Conservation (phyloP, 2,329 filamentous ascomycete genomes). For the Chaetomiaceae sp. region DNA sequence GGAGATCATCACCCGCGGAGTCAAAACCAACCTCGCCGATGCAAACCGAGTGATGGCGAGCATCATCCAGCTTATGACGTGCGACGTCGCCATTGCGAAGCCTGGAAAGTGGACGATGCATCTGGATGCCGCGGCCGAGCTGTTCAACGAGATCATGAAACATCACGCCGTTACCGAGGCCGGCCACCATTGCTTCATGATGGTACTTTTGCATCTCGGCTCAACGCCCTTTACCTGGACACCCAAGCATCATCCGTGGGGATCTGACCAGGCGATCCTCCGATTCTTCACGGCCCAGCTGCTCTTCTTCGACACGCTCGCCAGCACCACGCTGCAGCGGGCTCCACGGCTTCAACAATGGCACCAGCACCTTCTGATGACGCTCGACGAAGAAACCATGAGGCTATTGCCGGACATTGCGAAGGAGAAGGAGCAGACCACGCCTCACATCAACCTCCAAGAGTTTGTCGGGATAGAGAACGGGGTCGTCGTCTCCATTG, state of each 20-base stretch:
- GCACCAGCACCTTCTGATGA: constrained; percentile 28
- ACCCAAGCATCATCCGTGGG: constrained; percentile 25
- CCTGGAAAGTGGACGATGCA: constrained; percentile 41
- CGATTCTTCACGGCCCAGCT: constrained; percentile 33
- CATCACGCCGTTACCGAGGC: constrained; percentile 25
- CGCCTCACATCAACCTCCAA: constrained; percentile 40
- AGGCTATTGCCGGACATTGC: constrained; percentile 22
- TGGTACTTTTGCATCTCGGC: constrained; percentile 24
- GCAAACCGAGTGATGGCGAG: constrained; percentile 33
- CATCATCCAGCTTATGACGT: constrained; percentile 40
- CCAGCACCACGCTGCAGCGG: constrained; percentile 31
- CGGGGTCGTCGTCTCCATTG: constrained; percentile 51
- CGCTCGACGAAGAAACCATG: constrained; percentile 23
- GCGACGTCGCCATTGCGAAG: constrained; percentile 33
- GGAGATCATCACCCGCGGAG: constrained; percentile 26
- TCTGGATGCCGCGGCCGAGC: constrained; percentile 37
- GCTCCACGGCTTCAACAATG: constrained; percentile 32
- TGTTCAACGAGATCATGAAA: constrained; percentile 35
- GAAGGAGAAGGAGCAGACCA: constrained; percentile 17
- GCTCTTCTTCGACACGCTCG: constrained; percentile 35
- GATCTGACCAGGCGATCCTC: constrained; percentile 32
- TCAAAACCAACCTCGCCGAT: constrained; percentile 26
- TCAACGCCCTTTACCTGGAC: constrained; percentile 7
- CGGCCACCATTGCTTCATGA: constrained; percentile 24
- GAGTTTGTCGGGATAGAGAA: constrained; percentile 53